A percentile compares a stretch with the other conserved stretches of the same genome.
Conservation (phyloP, 1,284 basidiomycete genomes). For the Ceratobasidium sp. region DNA sequence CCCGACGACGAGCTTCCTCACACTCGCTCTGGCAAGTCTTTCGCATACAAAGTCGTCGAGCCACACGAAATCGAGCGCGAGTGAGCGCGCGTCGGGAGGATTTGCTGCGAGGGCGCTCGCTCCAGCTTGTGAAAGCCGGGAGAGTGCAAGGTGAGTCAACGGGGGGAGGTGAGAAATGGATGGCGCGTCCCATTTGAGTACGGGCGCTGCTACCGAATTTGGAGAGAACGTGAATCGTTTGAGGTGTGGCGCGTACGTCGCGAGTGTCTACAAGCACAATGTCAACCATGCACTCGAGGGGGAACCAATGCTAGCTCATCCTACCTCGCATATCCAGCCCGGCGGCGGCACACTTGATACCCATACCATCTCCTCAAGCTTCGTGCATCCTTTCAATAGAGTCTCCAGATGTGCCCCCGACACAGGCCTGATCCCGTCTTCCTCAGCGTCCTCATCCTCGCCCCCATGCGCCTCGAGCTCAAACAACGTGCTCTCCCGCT, state of each 20-base stretch:
- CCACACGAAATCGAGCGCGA: conserved; percentile 57
- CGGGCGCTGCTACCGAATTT: conserved; percentile 20
- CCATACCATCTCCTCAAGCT: conserved; percentile 55
- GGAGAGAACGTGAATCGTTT: conserved; percentile 50
- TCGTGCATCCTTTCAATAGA: conserved; percentile 52
- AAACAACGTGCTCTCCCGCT: conserved; percentile 26
- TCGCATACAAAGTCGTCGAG: conserved; percentile 57
- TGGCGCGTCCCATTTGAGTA: conserved; percentile 55
- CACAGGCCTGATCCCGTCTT: conserved; percentile 50
- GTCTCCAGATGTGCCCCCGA: conserved; percentile 49
- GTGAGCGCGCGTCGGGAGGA: conserved; percentile 52
- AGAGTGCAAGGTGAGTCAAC: conserved; percentile 53
- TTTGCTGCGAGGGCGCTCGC: conserved; percentile 53
- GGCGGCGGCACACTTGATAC: conserved; percentile 54
- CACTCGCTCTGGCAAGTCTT: conserved; percentile 52
- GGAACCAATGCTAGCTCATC: conserved; percentile 2
- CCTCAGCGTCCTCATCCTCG: not conserved
- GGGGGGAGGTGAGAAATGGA: conserved; percentile 55
- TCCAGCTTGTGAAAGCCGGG: conserved; percentile 56
- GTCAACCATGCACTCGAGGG: conserved; percentile 23
- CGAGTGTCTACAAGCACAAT: conserved; percentile 50
- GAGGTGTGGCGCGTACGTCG: conserved; percentile 51
- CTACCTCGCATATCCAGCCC: conserved; percentile 57
- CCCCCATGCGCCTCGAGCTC: conserved; percentile 19
- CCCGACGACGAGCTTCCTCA: conserved; percentile 53